Conservation (phyloP, 2,329 filamentous ascomycete species). For the Fusarium brevicatenulatum region DNA sequence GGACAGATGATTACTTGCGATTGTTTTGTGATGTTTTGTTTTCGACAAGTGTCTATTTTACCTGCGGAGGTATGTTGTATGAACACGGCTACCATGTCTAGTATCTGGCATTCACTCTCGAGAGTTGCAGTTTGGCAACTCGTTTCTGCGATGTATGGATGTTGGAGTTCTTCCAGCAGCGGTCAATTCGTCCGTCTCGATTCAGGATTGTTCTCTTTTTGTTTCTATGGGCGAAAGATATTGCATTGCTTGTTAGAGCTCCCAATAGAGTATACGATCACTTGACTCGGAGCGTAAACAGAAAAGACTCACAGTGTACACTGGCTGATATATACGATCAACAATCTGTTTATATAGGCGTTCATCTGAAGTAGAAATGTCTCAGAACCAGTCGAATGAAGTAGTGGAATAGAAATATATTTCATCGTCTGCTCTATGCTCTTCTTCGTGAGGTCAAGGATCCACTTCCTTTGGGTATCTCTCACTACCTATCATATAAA, state of each 20-base stretch:
- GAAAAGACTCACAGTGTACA: neutral
- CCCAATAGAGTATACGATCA: neutral
- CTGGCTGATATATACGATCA: neutral
- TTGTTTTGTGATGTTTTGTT: neutral
- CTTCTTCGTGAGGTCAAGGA: conserved; percentile 37
- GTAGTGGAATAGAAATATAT: neutral
- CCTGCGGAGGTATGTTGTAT: neutral
- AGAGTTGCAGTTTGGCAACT: neutral
- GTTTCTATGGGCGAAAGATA: neutral
- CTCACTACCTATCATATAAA: conserved; percentile 34
- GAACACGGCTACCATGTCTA: neutral
- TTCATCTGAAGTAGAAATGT: neutral
- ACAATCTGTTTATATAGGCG: neutral
- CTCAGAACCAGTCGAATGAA: neutral
- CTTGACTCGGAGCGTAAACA: neutral
- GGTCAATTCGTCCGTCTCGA: neutral
- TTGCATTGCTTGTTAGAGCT: neutral
- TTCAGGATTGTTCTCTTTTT: neutral
- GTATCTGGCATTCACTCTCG: neutral
- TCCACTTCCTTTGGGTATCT: conserved; percentile 47
- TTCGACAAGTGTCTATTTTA: neutral
- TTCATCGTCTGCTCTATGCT: no score
- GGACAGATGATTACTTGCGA: conserved; percentile 10
- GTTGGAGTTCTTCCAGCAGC: neutral
- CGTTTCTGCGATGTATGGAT: neutral